Base-by-base conservation (phyloP, 805 yeast species). In the Barnettozyma siamensis region DNA sequence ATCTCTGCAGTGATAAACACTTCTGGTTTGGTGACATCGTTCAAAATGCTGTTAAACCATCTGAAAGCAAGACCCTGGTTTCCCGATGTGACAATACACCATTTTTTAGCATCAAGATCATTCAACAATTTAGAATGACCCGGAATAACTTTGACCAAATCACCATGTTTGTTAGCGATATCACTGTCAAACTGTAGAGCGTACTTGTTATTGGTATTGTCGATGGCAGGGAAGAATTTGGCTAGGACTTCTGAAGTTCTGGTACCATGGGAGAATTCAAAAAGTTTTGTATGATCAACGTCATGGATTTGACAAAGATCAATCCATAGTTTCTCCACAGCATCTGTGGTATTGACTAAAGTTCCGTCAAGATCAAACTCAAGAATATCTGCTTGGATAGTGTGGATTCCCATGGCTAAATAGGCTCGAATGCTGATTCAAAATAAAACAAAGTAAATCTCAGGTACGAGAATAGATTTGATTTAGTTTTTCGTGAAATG, bases 341-440 rank as follows among this genome's bases (percentile, higher is more conserved):
- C 87, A 41, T 78, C 79, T 45, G 89, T 86, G 31, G 94, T 83
- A 62, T 83, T 78, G 59, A 87, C 87, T 57, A 87, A 69, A 23
- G 95, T 87, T 40, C 95, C 95, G 60, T 87, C 95, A 40, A 88
- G 78, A 65, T 87, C 95, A 64, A 87, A 87, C 48, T 84, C 74
- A 49, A 53, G 43, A 13, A 57, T 30, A 31, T 55, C 61, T 2
- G 58, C 37, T 24, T 47, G 37, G 4, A 54, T 38, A 9, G 35
- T 42, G 13, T 35, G 48, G 13, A 41, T 39, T 2, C 44, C 56
- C 54, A 53, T n/a, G n/a, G n/a, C n/a, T n/a, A n/a, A n/a, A n/a
- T n/a, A n/a, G n/a, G n/a, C n/a, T n/a, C n/a, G n/a, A n/a, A n/a
- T n/a, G n/a, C n/a, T n/a, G n/a, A n/a, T n/a, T n/a, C n/a, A n/a